Conservation (phyloP, 495 filamentous ascomycete genomes). For the Podospora conica region DNA sequence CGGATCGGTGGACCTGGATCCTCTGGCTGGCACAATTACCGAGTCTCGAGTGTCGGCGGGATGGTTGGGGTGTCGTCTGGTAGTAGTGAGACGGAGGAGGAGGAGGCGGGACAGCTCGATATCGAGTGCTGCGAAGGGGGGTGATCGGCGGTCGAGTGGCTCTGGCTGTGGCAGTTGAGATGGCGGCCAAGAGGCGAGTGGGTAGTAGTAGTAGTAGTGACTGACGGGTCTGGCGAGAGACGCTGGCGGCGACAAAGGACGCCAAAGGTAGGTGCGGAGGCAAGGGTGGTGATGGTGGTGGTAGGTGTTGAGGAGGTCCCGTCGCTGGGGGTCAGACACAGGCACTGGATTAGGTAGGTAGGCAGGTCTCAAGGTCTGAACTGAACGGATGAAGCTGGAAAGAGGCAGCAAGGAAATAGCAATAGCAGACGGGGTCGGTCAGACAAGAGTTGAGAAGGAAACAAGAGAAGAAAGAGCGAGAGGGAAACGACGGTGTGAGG, state of each 20-base stretch:
- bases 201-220: background rate
- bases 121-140: background rate
- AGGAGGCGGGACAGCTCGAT: background rate
- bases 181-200: background rate
- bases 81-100: background rate
- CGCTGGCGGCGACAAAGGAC: background rate
- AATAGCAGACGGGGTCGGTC: background rate
- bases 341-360: background rate
- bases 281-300: background rate
- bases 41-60: background rate
- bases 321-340: background rate
- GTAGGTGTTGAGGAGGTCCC: background rate
- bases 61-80: background rate
- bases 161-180: background rate
- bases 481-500: constrained; percentile 5
- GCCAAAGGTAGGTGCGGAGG: too few relatives aligned
- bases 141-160: background rate
- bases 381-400: background rate
- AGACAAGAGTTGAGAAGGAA: background rate
- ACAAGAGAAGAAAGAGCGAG: constrained; percentile 2
- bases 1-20: background rate
- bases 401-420: background rate
- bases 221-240: background rate
- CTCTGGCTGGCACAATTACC: background rate
- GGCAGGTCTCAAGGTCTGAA: background rate